phyloP scores from a whole-genome alignment of 148 eudicot genomes.

The Gaultheria prostrata region DNA sequence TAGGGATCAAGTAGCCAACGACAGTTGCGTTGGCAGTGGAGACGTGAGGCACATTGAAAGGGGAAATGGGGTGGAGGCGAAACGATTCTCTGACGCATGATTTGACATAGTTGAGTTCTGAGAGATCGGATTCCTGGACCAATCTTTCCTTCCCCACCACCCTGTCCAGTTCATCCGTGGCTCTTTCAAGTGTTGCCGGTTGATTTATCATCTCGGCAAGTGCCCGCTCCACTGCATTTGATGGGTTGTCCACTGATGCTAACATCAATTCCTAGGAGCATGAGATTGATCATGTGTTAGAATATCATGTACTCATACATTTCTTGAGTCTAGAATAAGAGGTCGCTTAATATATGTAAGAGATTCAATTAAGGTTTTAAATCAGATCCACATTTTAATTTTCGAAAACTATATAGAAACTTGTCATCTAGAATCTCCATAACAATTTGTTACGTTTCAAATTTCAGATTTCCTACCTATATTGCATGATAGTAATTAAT shows the following conservation, averaged over 20 bases:
- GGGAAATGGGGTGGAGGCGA: constrained; percentile 12
- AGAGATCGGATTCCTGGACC: constrained; percentile 16
- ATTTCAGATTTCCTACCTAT: neutral
- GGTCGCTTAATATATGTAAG: neutral
- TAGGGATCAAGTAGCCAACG: constrained; percentile 13
- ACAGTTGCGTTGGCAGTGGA: neutral
- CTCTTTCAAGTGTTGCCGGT: neutral
- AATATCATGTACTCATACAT: too few relatives aligned
- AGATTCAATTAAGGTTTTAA: too few relatives aligned
- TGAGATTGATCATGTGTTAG: neutral
- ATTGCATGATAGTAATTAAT: neutral
- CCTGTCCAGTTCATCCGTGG: constrained; percentile 1
- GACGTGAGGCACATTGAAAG: constrained; percentile 15
- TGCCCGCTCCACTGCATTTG: constrained; percentile 15
- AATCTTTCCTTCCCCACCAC: constrained; percentile 14
- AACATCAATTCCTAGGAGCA: constrained; percentile 4
- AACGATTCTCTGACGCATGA: constrained; percentile 5
- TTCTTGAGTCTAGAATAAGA: neutral
- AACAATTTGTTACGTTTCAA: neutral
- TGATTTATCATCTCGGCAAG: constrained; percentile 15
- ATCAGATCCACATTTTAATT: too few relatives aligned
- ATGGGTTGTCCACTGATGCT: constrained; percentile 21
- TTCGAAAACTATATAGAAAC: too few relatives aligned
- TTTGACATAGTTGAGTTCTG: constrained; percentile 16
- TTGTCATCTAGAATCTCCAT: neutral